Base-by-base conservation (phyloP, 352 stramenopile genomes). In the Phytophthora constricta region DNA sequence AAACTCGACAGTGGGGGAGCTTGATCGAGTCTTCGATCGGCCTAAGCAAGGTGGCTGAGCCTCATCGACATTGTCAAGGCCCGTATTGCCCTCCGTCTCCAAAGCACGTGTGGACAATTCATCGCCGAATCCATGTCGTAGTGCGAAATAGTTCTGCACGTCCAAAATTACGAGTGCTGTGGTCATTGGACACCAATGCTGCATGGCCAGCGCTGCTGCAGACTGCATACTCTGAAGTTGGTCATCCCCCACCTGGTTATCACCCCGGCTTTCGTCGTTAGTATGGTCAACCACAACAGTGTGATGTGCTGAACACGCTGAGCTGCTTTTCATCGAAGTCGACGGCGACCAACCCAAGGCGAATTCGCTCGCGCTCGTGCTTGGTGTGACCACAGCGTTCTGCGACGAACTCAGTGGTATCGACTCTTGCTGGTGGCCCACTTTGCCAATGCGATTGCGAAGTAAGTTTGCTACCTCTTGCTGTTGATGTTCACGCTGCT, bases 111-210 rank as follows among this genome's bases (percentile, higher is more conserved):
- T 37, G 7, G 31, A 13, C 13, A 37, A 46, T 37, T 69, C 69
- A 11, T 41, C 59, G 10, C 53, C 31, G 43, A 58, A 62, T 28
- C 59, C 65, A 19, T 74, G 65, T 16, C 28, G 60, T 9, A 82
- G 63, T 2, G 64, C 68, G 49, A 90, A 93, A 56, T 89, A 90
- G 58, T 93, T 89, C 62, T 93, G 82, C 5, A 89, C 58, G 54
- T 93, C 84, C 52, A 93, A 20, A 23, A 93, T 68, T 19, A 93
- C 65, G 23, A 93, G 60, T 5, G 79, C 72, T 0, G 84, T 90
- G 22, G 82, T 90, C 79, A 89, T 86, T 2, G 77, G 79, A 20
- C 82, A 89, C 79, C 80, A 86, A 45, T 82, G 79, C 46, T 77
- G 59, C 58, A 71, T 59, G 7, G 54, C 39, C 41, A 69, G n/a